A percentile compares a stretch with the other conserved stretches of the same genome.
Conservation (phyloP, 2,329 filamentous ascomycete genomes). For the Aspergillus amoenus region DNA sequence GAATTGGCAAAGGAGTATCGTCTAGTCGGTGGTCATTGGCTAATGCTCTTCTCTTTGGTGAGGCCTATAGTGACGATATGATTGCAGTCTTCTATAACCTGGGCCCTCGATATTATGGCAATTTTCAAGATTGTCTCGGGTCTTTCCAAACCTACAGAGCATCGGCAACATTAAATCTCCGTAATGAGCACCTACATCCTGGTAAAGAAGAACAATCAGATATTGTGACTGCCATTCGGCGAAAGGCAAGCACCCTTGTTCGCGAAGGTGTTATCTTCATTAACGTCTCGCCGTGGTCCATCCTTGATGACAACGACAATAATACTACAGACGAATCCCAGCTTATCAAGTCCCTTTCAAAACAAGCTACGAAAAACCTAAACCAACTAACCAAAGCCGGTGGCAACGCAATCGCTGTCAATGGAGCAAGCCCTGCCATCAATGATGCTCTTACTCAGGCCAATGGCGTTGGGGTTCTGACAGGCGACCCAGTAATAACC, state of each 20-base stretch:
- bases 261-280: constrained; percentile 79
- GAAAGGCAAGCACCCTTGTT: constrained; percentile 77
- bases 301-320: constrained; percentile 77
- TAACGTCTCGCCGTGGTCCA: constrained; percentile 76
- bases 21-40: constrained; percentile 84
- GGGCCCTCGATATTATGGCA: constrained; percentile 87
- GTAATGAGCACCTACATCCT: constrained; percentile 86
- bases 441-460: constrained; percentile 82
- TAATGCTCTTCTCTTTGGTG: constrained; percentile 84
- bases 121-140: constrained; percentile 93
- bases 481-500: constrained; percentile 77
- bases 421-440: constrained; percentile 80
- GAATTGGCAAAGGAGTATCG: constrained; percentile 70
- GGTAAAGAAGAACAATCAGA: constrained; percentile 90
- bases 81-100: constrained; percentile 88
- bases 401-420: constrained; percentile 78
- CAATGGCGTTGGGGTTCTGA: constrained; percentile 78
- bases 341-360: constrained; percentile 73
- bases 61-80: constrained; percentile 85
- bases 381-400: constrained; percentile 69
- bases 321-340: constrained; percentile 71
- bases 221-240: constrained; percentile 82
- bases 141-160: constrained; percentile 96
- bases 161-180: constrained; percentile 83
- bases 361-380: constrained; percentile 66